Percentiles rank a stretch among this genome's conserved stretches.
These are phyloP conservation scores for Platanus orientalis DNA, from an alignment of 164 flowering plant species.

Conservation along the genomic window DNA sequence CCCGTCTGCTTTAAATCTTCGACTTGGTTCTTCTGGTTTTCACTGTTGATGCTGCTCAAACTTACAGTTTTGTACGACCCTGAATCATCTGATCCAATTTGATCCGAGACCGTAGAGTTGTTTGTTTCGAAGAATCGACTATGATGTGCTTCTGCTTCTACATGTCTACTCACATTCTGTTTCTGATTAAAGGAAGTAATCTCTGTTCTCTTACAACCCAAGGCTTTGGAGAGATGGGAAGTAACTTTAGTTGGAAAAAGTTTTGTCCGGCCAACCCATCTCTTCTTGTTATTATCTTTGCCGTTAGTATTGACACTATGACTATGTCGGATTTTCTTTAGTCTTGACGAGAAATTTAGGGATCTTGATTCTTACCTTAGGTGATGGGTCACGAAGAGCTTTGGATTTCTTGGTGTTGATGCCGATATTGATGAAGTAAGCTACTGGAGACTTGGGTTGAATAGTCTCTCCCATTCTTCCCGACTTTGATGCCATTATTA, in stretches of 20 bases:
- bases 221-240: conserved; percentile 13
- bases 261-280: background rate
- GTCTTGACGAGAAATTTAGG: conserved; percentile 8
- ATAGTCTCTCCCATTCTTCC: too few relatives aligned
- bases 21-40: background rate
- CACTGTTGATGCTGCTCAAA: background rate
- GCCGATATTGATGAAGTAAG: conserved; percentile 4
- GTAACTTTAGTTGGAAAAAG: conserved; percentile 8
- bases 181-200: background rate
- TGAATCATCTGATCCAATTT: background rate
- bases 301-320: background rate
- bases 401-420: conserved; percentile 2
- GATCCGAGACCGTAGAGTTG: too few relatives aligned
- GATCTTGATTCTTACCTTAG: conserved; percentile 14
- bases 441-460: background rate
- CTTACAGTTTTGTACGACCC: background rate
- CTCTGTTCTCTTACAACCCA: conserved; percentile 8
- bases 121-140: too few relatives aligned
- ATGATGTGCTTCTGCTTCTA: background rate
- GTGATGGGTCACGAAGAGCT: background rate
- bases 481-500: too few relatives aligned
- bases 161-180: background rate
- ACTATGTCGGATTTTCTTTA: background rate
- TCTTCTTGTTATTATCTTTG: background rate
- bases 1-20: background rate